Base-by-base conservation (phyloP, 139 green algal species). In the Gonium pectorale region DNA sequence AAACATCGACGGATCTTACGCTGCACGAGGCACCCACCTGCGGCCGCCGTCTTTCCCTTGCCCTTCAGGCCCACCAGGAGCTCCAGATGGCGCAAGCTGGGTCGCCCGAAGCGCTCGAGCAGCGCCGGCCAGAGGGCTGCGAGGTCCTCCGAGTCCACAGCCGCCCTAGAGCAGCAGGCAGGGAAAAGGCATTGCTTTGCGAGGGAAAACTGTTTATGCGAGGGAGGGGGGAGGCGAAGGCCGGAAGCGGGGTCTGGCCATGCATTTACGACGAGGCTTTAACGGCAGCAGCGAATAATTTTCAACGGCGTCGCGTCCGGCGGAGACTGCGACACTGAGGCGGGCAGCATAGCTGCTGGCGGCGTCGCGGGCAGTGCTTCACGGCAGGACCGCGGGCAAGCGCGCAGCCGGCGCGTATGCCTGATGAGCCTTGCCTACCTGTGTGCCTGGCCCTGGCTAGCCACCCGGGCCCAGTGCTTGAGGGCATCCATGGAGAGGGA, bases 391-490 rank as follows among this genome's bases (percentile, higher is more conserved):
- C 17, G 49, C 49, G 13, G 49, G 13, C 17, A 56, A 26, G 13
- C 49, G 49, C 17, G 49, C 17, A 56, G 13, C 49, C 13, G 17
- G 13, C 49, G 13, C 13, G 13, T 56, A 56, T 56, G 49, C 49
- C 49, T 17, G 13, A 17, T 56, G 27, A 1, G 27, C 33, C 21
- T 35, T 5, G 24, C 62, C 26, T 27, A 75, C 70, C 73, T 54
- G 73, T 81, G 73, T 37, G 73, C 73, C 73, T 70, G 19, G 54
- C 73, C 56, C 22, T 44, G 11, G 38, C 54, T 68, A 15, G 26
- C n/a, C 54, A 81, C 73, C 19, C 73, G 54, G 27, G 73, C 73
- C 73, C 73, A 81, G 6, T 33, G 11, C 73, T 63, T 81, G 21
- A 81, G 37, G 5, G 56, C 73, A 5, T 69, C 54, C 73, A 70